These are phyloP conservation scores for Rhazya stricta DNA, from an alignment of 257 asterid genomes.

Conservation along the genomic window DNA sequence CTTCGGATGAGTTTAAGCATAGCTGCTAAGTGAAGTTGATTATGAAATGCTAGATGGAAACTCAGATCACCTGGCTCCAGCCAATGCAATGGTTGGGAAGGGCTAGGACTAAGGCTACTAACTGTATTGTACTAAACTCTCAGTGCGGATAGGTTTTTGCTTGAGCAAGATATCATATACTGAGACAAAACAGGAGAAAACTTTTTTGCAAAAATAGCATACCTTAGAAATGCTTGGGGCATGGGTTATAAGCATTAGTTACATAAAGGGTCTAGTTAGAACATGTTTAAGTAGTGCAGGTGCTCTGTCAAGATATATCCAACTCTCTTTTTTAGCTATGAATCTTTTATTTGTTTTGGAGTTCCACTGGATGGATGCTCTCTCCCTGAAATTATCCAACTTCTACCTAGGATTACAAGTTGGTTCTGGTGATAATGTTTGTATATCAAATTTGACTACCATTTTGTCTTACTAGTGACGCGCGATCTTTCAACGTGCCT, in stretches of 20 bases:
- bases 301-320: background rate
- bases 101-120: constrained; percentile 2
- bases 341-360: background rate
- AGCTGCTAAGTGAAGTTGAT: background rate
- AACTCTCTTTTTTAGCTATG: background rate
- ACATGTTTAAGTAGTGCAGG: background rate
- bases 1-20: background rate
- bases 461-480: background rate
- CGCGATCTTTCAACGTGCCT: background rate
- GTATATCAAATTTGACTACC: background rate
- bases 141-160: background rate
- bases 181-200: background rate
- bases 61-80: too few relatives aligned
- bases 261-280: background rate
- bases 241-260: too few relatives aligned
- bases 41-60: too few relatives aligned
- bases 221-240: background rate
- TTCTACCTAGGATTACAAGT: background rate
- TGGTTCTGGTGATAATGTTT: background rate
- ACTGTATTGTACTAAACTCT: background rate
- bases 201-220: background rate
- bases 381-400: background rate
- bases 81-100: too few relatives aligned
- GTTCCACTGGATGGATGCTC: background rate
- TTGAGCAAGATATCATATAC: background rate